Percentiles rank a stretch among this genome's conserved stretches.
Conservation (phyloP, 2,329 filamentous ascomycete species). For the Rhynchosporium graminicola region DNA sequence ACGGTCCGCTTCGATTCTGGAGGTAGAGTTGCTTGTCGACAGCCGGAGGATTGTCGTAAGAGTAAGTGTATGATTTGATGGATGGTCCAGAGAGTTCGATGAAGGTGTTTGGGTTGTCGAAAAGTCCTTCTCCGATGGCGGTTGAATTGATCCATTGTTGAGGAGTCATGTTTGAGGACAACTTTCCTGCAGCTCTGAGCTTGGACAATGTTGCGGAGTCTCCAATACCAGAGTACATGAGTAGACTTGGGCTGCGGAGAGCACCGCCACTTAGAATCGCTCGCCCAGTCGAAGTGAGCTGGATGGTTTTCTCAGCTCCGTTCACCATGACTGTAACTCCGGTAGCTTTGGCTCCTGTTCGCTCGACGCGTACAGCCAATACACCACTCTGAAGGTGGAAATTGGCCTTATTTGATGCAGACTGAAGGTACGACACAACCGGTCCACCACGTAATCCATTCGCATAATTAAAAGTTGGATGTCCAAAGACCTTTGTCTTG, state of each 20-base stretch:
- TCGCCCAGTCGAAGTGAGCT: conserved; percentile 28
- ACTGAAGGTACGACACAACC: conserved; percentile 51
- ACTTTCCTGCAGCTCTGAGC: conserved; percentile 42
- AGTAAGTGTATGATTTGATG: conserved; percentile 51
- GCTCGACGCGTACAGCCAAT: conserved; percentile 48
- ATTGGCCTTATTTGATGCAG: conserved; percentile 44
- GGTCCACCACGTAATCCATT: conserved; percentile 53
- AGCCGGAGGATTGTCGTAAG: conserved; percentile 47
- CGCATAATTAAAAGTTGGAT: conserved; percentile 51
- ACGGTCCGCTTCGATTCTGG: conserved; percentile 50
- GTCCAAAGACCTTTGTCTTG: conserved; percentile 51
- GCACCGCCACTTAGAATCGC: conserved; percentile 53
- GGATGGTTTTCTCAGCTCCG: conserved; percentile 31
- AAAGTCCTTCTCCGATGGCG: conserved; percentile 51
- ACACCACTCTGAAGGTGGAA: conserved; percentile 49
- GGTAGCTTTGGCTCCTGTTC: conserved; percentile 44
- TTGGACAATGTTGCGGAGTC: conserved; percentile 36
- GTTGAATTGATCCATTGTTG: conserved; percentile 51
- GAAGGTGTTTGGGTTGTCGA: conserved; percentile 58
- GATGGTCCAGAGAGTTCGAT: conserved; percentile 48
- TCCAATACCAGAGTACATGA: conserved; percentile 54
- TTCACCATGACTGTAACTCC: conserved; percentile 44
- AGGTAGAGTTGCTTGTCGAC: conserved; percentile 51
- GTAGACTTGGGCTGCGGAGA: conserved; percentile 53
- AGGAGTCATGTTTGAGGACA: conserved; percentile 38